Evolutionary conservation across 768 basidiomycete genomes (phyloP).

Genomic region (Cantharellus anzutake): DNA sequence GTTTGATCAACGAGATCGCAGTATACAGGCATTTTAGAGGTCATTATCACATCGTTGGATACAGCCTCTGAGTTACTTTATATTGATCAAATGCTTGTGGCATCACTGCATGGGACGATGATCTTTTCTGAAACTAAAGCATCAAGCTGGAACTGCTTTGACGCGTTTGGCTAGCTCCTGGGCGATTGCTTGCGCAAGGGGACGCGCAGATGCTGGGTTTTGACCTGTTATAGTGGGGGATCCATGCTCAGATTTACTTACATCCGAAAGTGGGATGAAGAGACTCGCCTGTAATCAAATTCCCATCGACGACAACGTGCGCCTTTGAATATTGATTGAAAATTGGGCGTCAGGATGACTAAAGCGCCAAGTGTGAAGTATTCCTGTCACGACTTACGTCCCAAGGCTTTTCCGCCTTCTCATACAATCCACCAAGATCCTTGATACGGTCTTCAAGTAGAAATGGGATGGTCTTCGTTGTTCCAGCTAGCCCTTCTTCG

Average conservation of each 20-base stretch:
- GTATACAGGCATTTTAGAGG: too few species aligned
- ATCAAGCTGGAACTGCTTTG: neutral
- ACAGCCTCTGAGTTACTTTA: too few species aligned
- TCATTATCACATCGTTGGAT: too few species aligned
- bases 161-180: neutral
- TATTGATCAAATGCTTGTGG: too few species aligned
- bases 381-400: conserved; percentile 23
- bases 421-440: conserved; percentile 45
- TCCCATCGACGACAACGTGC: conserved; percentile 5
- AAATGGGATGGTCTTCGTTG: conserved; percentile 43
- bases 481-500: conserved; percentile 36
- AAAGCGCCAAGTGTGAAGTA: neutral
- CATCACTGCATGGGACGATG: too few species aligned
- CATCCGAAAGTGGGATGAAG: neutral
- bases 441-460: conserved; percentile 45
- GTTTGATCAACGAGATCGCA: too few species aligned
- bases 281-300: conserved; percentile 1
- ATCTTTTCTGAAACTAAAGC: too few species aligned
- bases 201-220: conserved; percentile 5
- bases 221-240: neutral
- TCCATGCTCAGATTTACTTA: neutral
- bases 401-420: conserved; percentile 38
- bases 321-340: too few species aligned
- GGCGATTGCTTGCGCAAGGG: conserved; percentile 2
- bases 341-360: neutral